Conservation (phyloP, 768 basidiomycete genomes). For the Dioszegia aurantiaca region DNA sequence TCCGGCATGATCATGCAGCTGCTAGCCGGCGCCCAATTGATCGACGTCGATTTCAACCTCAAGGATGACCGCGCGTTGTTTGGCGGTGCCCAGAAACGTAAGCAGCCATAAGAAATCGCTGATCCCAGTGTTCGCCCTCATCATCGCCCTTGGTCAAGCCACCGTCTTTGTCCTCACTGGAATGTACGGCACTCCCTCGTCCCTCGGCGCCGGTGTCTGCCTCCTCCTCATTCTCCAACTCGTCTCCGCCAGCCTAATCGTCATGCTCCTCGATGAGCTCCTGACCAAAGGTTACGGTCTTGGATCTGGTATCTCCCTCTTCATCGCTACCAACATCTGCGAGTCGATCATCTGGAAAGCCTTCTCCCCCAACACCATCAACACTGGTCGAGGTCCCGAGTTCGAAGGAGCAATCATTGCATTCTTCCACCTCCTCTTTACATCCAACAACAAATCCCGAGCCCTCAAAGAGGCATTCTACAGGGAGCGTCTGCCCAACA, state of each 20-base stretch:
- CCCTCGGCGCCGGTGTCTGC: constrained; percentile 94
- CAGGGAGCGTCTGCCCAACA: constrained; percentile 91
- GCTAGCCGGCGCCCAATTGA: constrained; percentile 91
- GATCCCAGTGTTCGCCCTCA: constrained; percentile 81
- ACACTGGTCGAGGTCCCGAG: constrained; percentile 96
- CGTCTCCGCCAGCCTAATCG: constrained; percentile 87
- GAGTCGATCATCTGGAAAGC: constrained; percentile 99
- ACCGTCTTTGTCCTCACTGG: constrained; percentile 97
- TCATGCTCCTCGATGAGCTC: constrained; percentile 96
- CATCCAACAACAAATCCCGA: constrained; percentile 96
- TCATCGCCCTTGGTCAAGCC: constrained; percentile 93
- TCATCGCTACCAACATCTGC: constrained; percentile 99
- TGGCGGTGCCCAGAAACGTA: constrained; percentile 94
- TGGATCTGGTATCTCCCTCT: constrained; percentile 95
- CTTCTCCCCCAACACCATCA: constrained; percentile 95
- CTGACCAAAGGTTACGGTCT: constrained; percentile 99
- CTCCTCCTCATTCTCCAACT: constrained; percentile 95
- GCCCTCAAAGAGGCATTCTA: constrained; percentile 97
- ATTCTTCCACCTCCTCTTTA: constrained; percentile 95
- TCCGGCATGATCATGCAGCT: constrained; percentile 99
- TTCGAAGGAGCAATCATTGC: constrained; percentile 96
- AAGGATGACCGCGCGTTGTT: constrained; percentile 97
- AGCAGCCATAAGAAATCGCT: constrained; percentile 55
- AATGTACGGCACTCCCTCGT: constrained; percentile 88
- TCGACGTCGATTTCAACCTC: constrained; percentile 93